Evolutionary conservation across 352 stramenopile genomes (phyloP).

Genomic region (Globisporangium spinosum): DNA sequence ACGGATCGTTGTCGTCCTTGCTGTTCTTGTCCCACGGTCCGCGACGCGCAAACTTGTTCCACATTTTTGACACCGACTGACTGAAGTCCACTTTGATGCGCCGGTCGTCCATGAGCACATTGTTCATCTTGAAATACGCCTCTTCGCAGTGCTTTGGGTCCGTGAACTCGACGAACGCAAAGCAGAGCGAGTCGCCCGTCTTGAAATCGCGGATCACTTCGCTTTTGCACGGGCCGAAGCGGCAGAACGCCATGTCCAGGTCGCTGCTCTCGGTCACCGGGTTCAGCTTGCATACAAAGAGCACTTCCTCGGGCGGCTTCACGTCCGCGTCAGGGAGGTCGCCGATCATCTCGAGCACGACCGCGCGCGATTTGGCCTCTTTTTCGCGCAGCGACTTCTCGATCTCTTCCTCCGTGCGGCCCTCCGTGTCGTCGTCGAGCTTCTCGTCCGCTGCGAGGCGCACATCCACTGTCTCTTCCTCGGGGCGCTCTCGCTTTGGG

Average conservation of each 20-base stretch:
- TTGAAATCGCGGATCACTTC: conserved; percentile 98
- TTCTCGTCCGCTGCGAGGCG: conserved; percentile 90
- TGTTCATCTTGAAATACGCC: conserved; percentile 99
- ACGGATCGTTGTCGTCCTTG: conserved; percentile 20
- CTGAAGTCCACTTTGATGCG: conserved; percentile 96
- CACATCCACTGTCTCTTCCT: conserved; percentile 88
- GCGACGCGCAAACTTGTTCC: conserved; percentile 87
- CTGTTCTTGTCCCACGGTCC: conserved; percentile 46
- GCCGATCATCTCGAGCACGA: conserved; percentile 99
- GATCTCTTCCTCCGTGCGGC: conserved; percentile 83
- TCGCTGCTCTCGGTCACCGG: conserved; percentile 92
- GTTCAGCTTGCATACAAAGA: conserved; percentile 98
- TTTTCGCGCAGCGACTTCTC: conserved; percentile 87
- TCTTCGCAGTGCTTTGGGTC: conserved; percentile 92
- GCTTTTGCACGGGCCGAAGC: conserved; percentile 85
- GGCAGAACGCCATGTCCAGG: conserved; percentile 93
- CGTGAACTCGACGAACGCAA: conserved; percentile 98
- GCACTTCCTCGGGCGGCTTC: conserved; percentile 96
- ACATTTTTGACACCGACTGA: conserved; percentile 97
- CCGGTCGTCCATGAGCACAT: conserved; percentile 97
- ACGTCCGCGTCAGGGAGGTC: conserved; percentile 97
- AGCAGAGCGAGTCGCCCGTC: conserved; percentile 97
- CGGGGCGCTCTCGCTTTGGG: conserved; percentile 82
- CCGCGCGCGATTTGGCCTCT: conserved; percentile 92
- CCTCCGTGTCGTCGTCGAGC: conserved; percentile 69